Conservation (phyloP, 306 rosid species). For the Gleditsia sinensis region DNA sequence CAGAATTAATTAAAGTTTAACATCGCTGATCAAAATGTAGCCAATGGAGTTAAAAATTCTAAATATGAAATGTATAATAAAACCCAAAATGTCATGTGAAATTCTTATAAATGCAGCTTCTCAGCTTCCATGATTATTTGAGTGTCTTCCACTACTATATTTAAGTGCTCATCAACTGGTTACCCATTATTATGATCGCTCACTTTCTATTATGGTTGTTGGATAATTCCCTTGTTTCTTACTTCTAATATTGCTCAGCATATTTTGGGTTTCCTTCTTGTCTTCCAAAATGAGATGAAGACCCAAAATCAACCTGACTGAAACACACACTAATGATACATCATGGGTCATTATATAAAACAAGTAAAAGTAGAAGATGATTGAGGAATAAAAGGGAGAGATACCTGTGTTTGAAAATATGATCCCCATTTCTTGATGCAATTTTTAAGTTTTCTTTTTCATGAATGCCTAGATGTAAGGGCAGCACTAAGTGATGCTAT, state of each 20-base stretch:
- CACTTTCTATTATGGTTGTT: conserved; percentile 49
- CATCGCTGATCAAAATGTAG: neutral
- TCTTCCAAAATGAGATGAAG: conserved; percentile 33
- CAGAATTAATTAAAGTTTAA: neutral
- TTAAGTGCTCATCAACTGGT: conserved; percentile 30
- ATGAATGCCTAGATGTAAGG: conserved; percentile 48
- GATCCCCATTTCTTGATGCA: conserved; percentile 39
- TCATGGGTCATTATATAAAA: conserved; percentile 52
- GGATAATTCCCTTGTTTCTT: conserved; percentile 36
- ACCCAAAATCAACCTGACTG: conserved; percentile 36
- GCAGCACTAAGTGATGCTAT: conserved; percentile 37
- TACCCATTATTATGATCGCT: conserved; percentile 36
- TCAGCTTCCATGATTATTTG: conserved; percentile 19
- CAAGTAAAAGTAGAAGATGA: conserved; percentile 67
- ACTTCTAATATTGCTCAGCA: conserved; percentile 28
- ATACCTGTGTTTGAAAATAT: conserved; percentile 61
- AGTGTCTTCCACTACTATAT: conserved; percentile 25
- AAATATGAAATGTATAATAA: conserved; percentile 22
- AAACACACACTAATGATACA: conserved; percentile 46
- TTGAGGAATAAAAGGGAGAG: conserved; percentile 67
- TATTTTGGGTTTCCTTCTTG: conserved; percentile 36
- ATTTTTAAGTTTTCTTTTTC: conserved; percentile 32
- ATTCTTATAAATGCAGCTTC: conserved; percentile 1
- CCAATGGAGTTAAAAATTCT: neutral
- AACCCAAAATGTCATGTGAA: conserved; percentile 33